These are phyloP conservation scores for Aspergillus texensis DNA, from an alignment of 2,329 filamentous ascomycete genomes.

Conservation along the genomic window DNA sequence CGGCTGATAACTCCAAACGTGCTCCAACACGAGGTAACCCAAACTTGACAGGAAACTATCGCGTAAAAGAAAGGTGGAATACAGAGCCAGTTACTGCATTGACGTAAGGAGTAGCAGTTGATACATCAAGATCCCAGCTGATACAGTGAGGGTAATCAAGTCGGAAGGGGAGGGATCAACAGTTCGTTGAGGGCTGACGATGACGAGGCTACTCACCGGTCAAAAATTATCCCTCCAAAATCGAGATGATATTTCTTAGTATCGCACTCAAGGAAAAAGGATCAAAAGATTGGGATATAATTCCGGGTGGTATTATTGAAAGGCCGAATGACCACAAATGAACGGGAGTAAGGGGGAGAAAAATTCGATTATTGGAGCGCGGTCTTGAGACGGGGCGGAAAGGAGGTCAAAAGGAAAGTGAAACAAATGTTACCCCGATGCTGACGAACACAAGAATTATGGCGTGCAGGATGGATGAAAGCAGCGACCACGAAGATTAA, in stretches of 20 bases:
- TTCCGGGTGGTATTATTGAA: constrained; percentile 15
- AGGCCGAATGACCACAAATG: constrained; percentile 14
- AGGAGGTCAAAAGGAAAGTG: constrained; percentile 24
- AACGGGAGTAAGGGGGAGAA: constrained; percentile 21
- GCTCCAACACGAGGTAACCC: constrained; percentile 12
- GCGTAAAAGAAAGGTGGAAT: not conserved
- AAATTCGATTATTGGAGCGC: constrained; percentile 20
- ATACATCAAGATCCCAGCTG: constrained; percentile 7
- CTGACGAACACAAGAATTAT: constrained; percentile 2
- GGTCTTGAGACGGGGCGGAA: constrained; percentile 19
- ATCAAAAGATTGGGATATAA: constrained; percentile 12
- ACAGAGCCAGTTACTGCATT: constrained; percentile 12
- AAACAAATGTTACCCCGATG: constrained; percentile 17
- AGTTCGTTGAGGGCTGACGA: not conserved
- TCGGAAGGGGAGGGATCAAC: not conserved
- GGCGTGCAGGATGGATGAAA: not conserved
- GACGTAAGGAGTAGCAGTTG: constrained; percentile 23
- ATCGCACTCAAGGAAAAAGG: not conserved
- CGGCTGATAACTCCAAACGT: constrained; percentile 17
- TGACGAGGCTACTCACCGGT: constrained; percentile 6
- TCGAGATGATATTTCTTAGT: constrained; percentile 2
- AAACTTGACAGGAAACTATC: not conserved
- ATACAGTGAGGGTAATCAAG: not conserved
- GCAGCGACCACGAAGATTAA: constrained; percentile 3
- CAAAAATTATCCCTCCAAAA: not conserved